phyloP scores from a whole-genome alignment of 2,329 filamentous ascomycete species.

The Chaetomiaceae sp. region DNA sequence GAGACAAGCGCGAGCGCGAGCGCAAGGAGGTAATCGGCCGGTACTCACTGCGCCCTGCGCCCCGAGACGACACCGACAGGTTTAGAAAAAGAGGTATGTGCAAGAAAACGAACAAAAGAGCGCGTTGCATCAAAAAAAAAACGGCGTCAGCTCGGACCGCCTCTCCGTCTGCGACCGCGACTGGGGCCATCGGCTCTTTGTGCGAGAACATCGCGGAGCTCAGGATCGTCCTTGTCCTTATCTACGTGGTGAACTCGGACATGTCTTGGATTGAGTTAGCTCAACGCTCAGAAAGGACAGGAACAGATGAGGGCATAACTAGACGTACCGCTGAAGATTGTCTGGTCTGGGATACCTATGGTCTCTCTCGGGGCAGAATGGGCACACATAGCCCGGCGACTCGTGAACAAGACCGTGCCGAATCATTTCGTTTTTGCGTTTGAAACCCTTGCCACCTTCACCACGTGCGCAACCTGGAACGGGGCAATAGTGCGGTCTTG shows the following conservation, averaged over 20 bases:
- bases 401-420: slow-evolving; percentile 82
- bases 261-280: slow-evolving; percentile 54
- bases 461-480: slow-evolving; percentile 58
- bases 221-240: slow-evolving; percentile 80
- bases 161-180: slow-evolving; percentile 70
- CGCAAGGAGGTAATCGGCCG: too few species aligned
- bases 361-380: slow-evolving; percentile 89
- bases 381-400: slow-evolving; percentile 91
- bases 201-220: slow-evolving; percentile 75
- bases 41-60: too few species aligned
- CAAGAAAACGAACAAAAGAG: slow-evolving; percentile 3
- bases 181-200: slow-evolving; percentile 81
- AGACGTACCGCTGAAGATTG: slow-evolving; percentile 77
- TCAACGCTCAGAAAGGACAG: slow-evolving; percentile 7
- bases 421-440: slow-evolving; percentile 70
- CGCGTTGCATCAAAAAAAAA: not conserved
- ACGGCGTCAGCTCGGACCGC: slow-evolving; percentile 33
- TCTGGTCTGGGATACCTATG: slow-evolving; percentile 94
- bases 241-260: slow-evolving; percentile 89
- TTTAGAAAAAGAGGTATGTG: slow-evolving; percentile 12
- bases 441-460: slow-evolving; percentile 63
- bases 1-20: too few species aligned
- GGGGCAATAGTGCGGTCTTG: slow-evolving; percentile 61
- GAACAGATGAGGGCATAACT: slow-evolving; percentile 26
- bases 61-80: too few species aligned